Percentiles rank a stretch among this genome's conserved stretches.
Conservation (phyloP, 2,329 filamentous ascomycete genomes). For the Penicillium sp. region DNA sequence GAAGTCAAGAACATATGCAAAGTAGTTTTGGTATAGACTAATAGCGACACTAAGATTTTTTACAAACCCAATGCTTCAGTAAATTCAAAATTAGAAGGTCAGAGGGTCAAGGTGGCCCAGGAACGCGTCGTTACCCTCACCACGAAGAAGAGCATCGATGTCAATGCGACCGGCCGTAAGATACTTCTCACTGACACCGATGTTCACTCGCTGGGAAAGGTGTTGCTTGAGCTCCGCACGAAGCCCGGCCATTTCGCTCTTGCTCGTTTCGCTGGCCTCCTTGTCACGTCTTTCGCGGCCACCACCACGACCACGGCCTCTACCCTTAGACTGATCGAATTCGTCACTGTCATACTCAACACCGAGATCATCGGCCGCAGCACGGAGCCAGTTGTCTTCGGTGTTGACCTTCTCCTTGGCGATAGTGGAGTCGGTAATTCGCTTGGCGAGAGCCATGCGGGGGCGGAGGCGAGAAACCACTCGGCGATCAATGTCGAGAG, state of each 20-base stretch:
- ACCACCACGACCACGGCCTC: slow-evolving; percentile 71
- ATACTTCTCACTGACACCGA: slow-evolving; percentile 85
- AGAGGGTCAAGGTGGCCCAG: slow-evolving; percentile 57
- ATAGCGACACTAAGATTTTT: slow-evolving; percentile 10
- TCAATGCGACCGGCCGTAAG: slow-evolving; percentile 83
- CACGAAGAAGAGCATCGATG: slow-evolving; percentile 69
- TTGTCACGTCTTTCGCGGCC: slow-evolving; percentile 74
- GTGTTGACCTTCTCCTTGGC: slow-evolving; percentile 85
- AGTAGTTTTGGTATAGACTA: slow-evolving; percentile 11
- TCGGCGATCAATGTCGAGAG: slow-evolving; percentile 78
- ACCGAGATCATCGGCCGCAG: slow-evolving; percentile 86
- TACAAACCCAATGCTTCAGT: slow-evolving; percentile 1
- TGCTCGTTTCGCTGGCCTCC: slow-evolving; percentile 65
- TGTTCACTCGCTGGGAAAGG: slow-evolving; percentile 72
- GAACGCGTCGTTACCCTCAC: slow-evolving; percentile 64
- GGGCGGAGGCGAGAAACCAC: slow-evolving; percentile 74
- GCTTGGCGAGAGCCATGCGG: slow-evolving; percentile 78
- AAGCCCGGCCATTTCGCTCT: slow-evolving; percentile 69
- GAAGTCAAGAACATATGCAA: neutral
- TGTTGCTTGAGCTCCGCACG: slow-evolving; percentile 71
- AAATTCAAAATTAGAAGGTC: slow-evolving; percentile 30
- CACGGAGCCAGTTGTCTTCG: slow-evolving; percentile 80
- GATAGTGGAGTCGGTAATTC: slow-evolving; percentile 75
- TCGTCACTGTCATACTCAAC: slow-evolving; percentile 93
- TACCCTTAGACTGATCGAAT: slow-evolving; percentile 65